Evolutionary conservation across 192 early-diverging fungal genomes (phyloP), one percentile per base, ranked within the genome.

Genomic region (Lobosporangium transversale): DNA sequence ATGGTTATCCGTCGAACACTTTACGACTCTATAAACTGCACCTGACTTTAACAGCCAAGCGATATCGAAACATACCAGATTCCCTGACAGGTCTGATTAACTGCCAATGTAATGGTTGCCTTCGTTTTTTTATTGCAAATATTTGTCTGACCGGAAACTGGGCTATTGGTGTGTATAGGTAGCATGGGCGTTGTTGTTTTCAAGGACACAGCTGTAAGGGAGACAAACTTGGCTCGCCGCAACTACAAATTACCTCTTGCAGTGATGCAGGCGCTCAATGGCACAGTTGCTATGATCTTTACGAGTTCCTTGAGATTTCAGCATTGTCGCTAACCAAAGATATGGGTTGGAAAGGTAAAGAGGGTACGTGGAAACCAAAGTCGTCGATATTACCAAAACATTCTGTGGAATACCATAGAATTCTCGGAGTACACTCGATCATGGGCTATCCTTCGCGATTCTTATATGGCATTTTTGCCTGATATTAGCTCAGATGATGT

Each of bases 271-370:
- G 75, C 59, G 15, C 79, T 88, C 15, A 87, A 89, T 51, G 84
- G 91, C 74, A 70, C 79, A 11, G 85, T 89, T 21, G 86, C 8
- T 90, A 88, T 62, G 91, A 94, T 58, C 64, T 94, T 10, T 91
- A 90, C 70, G 91, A 89, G 52, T 94, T 94, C 63, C 58, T 94
- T 47, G 92, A 92, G 69, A 78, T 94, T 44, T 88, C 87, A 62
- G 86, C 89, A 15, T 84, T 91, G 37, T 89, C 88, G 20, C 85
- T 94, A 47, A 86, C 87, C 35, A 90, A 86, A 61, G 90, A 92
- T 49, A 90, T 92, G 80, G 92, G 92, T 0, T 94, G 92, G 92
- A 94, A 94, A 64, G 92, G 92, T 45, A 94, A 94, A 56, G 92
- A 94, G 62, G 90, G 88, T 15, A 89, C 53, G 65, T 92, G 54